These are phyloP conservation scores for Parietichytrium sp. DNA, from an alignment of 108 stramenopile species.

Conservation along the genomic window DNA sequence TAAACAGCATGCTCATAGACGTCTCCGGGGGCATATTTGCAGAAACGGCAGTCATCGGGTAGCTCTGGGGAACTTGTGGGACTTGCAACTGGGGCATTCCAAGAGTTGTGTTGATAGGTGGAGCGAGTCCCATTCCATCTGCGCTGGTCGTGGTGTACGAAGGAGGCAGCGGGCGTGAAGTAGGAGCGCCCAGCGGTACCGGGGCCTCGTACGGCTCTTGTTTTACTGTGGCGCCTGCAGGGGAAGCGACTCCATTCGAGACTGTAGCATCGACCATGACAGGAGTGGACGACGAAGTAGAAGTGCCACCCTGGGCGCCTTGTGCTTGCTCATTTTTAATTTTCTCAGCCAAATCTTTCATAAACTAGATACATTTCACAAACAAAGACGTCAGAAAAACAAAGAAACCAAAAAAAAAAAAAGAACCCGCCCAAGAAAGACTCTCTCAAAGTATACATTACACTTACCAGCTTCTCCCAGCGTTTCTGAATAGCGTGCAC, in stretches of 20 bases:
- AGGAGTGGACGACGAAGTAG: not conserved
- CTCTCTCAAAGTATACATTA: too few species aligned
- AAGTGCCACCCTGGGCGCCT: not conserved
- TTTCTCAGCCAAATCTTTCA: constrained; percentile 21
- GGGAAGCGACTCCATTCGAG: not conserved
- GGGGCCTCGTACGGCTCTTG: not conserved
- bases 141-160: not conserved
- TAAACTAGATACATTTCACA: too few species aligned
- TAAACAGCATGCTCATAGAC: too few species aligned
- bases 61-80: not conserved
- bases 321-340: constrained; percentile 6
- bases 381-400: too few species aligned
- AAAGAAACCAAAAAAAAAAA: too few species aligned
- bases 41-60: not conserved
- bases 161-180: not conserved
- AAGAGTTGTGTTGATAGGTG: too few species aligned
- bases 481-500: constrained; percentile 29
- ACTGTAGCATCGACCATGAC: not conserved
- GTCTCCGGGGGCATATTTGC: not conserved
- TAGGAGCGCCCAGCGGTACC: not conserved
- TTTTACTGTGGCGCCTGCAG: not conserved
- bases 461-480: constrained; percentile 30
- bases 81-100: not conserved
- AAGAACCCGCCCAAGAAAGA: too few species aligned
- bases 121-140: too few species aligned